Base-by-base conservation (phyloP, 441 rosid species). In the Manihot esculenta region DNA sequence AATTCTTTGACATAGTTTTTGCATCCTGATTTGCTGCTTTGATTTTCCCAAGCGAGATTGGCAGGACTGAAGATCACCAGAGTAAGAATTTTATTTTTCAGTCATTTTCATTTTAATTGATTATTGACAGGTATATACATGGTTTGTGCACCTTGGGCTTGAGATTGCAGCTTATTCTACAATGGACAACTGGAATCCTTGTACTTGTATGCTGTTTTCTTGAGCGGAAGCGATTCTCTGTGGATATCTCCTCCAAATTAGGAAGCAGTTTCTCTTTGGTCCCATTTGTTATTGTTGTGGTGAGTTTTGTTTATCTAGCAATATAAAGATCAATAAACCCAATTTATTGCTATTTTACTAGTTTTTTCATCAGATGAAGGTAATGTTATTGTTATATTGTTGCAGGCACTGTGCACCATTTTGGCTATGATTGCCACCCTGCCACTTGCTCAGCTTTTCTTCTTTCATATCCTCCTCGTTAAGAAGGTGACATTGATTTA, bases 121-220 rank as follows among this genome's bases (percentile, higher is more conserved):
- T 69, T 69, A 81, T 80, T 87, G 91, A 89, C 84, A 62, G 72
- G 82, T 83, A 69, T 77, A 74, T 81, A 76, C 77, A 76, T 79
- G 77, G 76, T 78, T 78, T 79, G 78, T 82, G 74, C 77, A 70
- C 73, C 76, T 76, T 83, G 92, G 84, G 78, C 85, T 87, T 91
- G 94, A 81, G 83, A 81, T 86, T 89, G 94, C 96, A 94, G 99
- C 98, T 95, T 86, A 89, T 89, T 74, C 83, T 95, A 79, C 99
- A 95, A 82, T 95, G 96, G 91, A 79, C 82, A 20, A 89, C 89
- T 49, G 99, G 99, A 71, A 86, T 95, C 74, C 85, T 87, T 30
- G 99, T 95, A 41, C 88, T 95, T 23, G 74, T 91, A 59, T 79
- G 89, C 86, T 93, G 97, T 82, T 85, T 95, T 68, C 81, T 95